Evolutionary conservation across 2,329 filamentous ascomycete genomes (phyloP).

Genomic region (Sclerotinia trifoliorum): DNA sequence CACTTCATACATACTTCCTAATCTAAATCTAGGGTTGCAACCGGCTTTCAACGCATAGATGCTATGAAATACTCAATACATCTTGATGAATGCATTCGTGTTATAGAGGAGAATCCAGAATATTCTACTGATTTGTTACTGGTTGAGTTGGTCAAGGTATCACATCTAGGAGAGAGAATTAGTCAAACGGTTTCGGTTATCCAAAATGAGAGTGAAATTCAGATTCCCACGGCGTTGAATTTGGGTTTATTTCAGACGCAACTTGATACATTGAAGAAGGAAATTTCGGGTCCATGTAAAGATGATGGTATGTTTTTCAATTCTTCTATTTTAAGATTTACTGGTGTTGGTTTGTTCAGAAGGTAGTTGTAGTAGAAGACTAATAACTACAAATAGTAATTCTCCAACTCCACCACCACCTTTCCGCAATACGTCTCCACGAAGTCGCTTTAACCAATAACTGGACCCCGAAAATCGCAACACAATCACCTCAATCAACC

Average conservation of each 20-base stretch:
- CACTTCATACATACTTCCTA: neutral
- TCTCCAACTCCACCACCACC: conserved; percentile 18
- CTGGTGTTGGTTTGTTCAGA: neutral
- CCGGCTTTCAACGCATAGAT: conserved; percentile 13
- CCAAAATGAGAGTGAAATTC: conserved; percentile 6
- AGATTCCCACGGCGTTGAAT: neutral
- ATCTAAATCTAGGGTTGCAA: conserved; percentile 6
- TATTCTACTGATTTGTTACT: conserved; percentile 8
- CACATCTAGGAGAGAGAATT: conserved; percentile 12
- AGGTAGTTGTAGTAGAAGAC: neutral
- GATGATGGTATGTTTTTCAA: neutral
- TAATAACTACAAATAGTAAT: conserved; percentile 2
- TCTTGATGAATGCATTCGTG: conserved; percentile 7
- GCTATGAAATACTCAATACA: conserved; percentile 16
- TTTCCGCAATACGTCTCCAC: conserved; percentile 16
- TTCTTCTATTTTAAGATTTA: neutral
- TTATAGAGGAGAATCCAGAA: conserved; percentile 5
- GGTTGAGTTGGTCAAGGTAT: conserved; percentile 10
- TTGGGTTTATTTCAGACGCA: conserved; percentile 5
- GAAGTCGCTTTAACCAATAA: conserved; percentile 4
- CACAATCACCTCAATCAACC: neutral
- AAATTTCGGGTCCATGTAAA: neutral
- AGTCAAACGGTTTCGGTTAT: neutral
- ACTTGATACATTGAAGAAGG: neutral
- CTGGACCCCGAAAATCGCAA: neutral